A percentile compares a stretch with the other conserved stretches of the same genome.
Evolutionary conservation across 2,329 filamentous ascomycete genomes (phyloP).

Genomic region (Monosporascus ibericus): DNA sequence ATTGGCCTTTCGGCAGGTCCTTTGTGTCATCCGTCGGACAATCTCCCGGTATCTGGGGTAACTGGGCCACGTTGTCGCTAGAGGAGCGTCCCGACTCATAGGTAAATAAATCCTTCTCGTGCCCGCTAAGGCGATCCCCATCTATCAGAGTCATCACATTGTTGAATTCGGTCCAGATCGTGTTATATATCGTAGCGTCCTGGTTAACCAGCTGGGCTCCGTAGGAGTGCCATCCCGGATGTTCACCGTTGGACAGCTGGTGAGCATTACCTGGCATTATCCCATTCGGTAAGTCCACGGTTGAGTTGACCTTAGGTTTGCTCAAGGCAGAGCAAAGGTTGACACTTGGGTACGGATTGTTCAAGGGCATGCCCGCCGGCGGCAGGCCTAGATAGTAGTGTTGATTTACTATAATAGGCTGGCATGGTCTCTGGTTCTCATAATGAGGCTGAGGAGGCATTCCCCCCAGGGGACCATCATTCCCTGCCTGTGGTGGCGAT

Average conservation of each 20-base stretch:
- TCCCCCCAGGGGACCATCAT: slow-evolving; percentile 15
- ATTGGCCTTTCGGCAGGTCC: slow-evolving; percentile 30
- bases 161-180: slow-evolving; percentile 58
- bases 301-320: slow-evolving; percentile 36
- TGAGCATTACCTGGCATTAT: slow-evolving; percentile 29
- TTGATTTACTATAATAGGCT: slow-evolving; percentile 45
- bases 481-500: slow-evolving; percentile 12
- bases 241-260: slow-evolving; percentile 36
- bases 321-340: slow-evolving; percentile 18
- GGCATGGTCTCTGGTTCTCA: slow-evolving; percentile 21
- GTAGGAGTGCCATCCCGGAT: slow-evolving; percentile 36
- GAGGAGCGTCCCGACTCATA: slow-evolving; percentile 24
- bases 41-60: slow-evolving; percentile 9
- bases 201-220: slow-evolving; percentile 40
- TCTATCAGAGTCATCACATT: slow-evolving; percentile 68
- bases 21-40: slow-evolving; percentile 25
- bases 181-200: slow-evolving; percentile 46
- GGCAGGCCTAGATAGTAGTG: slow-evolving; percentile 39
- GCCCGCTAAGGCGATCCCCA: slow-evolving; percentile 46
- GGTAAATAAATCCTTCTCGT: slow-evolving; percentile 48
- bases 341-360: slow-evolving; percentile 11
- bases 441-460: slow-evolving; percentile 17
- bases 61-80: slow-evolving; percentile 6
- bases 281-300: slow-evolving; percentile 37
- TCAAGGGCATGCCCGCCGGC: slow-evolving; percentile 11